Base-by-base conservation (phyloP, 2,329 filamentous ascomycete species). In the Hypoxylon rubiginosum region DNA sequence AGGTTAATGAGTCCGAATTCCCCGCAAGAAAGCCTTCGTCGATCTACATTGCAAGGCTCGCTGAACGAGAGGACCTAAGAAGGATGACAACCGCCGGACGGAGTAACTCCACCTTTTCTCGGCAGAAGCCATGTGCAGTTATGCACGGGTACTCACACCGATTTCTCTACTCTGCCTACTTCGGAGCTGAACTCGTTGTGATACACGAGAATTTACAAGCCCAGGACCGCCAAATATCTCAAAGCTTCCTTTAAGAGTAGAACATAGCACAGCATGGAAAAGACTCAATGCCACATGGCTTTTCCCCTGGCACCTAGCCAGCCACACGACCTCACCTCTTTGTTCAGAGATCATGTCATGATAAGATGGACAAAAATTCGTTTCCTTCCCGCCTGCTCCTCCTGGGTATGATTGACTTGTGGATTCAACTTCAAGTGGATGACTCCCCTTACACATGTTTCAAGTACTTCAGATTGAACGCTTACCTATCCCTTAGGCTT, bases 101-200 rank as follows among this genome's bases (percentile, higher is more conserved):
- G 50, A 48, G 50, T 53, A 59, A 64, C 58, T 67, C 63, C 52
- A 63, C 62, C 51, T 57, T 69, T 67, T 59, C 58, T 59, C 61
- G 53, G 58, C 57, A 63, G 57, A 60, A 63, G 51, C 64, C 56
- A 64, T 69, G 59, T 61, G 61, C 56, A 55, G 19, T 43, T 1
- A 67, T 67, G 64, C 61, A 59, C 55, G 24, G 39, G 24, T 60
- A 28, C 59, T 66, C 67, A 68, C 69, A 71, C 69, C 67, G 64
- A 60, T 34, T 64, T 46, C 61, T 43, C 51, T 45, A 17, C 55
- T 52, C 50, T 56, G 15, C 48, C 39, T 58, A 50, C 45, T 48
- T 68, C 24, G 50, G 60, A 68, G 65, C 67, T 65, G 56, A 62
- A 53, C 11, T 56, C 50, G 43, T 70, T 57, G 58, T 64, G 67